phyloP scores from a whole-genome alignment of 2,329 filamentous ascomycete genomes.

The Colletotrichum sp. region DNA sequence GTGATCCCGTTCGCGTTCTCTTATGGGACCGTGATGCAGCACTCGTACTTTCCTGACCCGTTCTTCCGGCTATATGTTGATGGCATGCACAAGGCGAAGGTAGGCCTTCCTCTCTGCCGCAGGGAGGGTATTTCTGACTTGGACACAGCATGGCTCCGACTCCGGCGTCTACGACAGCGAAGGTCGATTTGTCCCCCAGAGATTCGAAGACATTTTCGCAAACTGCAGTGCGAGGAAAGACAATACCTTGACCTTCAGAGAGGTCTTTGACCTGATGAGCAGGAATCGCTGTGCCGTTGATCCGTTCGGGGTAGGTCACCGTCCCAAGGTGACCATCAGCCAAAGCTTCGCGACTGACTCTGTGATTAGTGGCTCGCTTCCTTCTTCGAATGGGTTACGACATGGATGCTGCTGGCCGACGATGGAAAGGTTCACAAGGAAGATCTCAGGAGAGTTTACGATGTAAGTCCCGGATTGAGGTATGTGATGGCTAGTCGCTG shows the following conservation, averaged over 20 bases:
- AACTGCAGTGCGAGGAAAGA: constrained; percentile 42
- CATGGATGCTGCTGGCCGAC: constrained; percentile 56
- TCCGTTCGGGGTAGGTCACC: constrained; percentile 42
- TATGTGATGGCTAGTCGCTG: too few relatives aligned
- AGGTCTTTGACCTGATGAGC: constrained; percentile 37
- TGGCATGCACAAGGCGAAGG: constrained; percentile 42
- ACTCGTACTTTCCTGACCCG: constrained; percentile 35
- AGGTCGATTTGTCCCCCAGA: constrained; percentile 49
- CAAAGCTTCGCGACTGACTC: background rate
- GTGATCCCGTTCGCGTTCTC: constrained; percentile 46
- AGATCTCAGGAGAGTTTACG: constrained; percentile 56
- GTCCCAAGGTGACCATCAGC: rapidly evolving
- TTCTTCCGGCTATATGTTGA: constrained; percentile 35
- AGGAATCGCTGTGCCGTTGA: constrained; percentile 42
- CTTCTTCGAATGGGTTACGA: constrained; percentile 44
- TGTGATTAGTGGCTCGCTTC: constrained; percentile 19
- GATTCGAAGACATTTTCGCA: constrained; percentile 51
- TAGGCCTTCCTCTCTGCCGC: background rate
- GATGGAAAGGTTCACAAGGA: constrained; percentile 61
- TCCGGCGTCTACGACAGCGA: constrained; percentile 49
- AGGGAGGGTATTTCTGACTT: too few relatives aligned
- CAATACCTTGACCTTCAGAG: constrained; percentile 36
- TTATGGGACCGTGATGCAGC: constrained; percentile 41
- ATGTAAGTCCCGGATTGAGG: constrained; percentile 35
- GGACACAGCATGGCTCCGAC: constrained; percentile 45